These are phyloP conservation scores for Arthroderma sp. DNA, from an alignment of 2,329 filamentous ascomycete species.

Conservation along the genomic window DNA sequence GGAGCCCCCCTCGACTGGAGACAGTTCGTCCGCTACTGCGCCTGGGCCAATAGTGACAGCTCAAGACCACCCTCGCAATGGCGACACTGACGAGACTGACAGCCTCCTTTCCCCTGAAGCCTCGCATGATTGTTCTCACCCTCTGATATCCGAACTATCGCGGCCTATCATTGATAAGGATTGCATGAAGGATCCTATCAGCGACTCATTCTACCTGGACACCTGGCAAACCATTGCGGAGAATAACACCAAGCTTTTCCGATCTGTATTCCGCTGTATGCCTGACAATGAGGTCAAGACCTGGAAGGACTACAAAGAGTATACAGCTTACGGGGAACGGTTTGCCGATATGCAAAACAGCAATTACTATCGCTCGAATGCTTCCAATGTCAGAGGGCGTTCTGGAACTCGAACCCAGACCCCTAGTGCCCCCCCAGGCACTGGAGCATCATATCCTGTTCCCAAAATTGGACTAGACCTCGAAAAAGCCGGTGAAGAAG, in stretches of 20 bases:
- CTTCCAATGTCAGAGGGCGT: not conserved
- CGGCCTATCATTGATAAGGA: constrained; percentile 67
- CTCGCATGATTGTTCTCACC: constrained; percentile 32
- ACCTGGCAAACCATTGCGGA: constrained; percentile 77
- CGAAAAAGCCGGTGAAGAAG: constrained; percentile 18
- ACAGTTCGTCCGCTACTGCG: not conserved
- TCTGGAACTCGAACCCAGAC: constrained; percentile 26
- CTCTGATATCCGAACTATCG: constrained; percentile 52
- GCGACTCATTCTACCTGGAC: constrained; percentile 69
- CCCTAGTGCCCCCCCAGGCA: constrained; percentile 27
- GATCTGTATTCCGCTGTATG: constrained; percentile 90
- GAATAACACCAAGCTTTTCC: constrained; percentile 92
- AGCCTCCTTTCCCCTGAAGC: constrained; percentile 1
- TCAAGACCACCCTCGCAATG: constrained; percentile 8
- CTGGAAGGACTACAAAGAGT: constrained; percentile 88
- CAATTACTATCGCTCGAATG: constrained; percentile 29
- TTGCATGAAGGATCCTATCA: constrained; percentile 86
- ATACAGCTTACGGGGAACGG: constrained; percentile 58
- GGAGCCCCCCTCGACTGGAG: not conserved
- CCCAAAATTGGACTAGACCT: constrained; percentile 12
- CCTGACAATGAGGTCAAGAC: constrained; percentile 87
- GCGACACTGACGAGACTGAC: constrained; percentile 37
- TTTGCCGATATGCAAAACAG: constrained; percentile 57
- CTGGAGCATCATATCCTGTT: constrained; percentile 12
- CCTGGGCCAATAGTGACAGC: not conserved